These are phyloP conservation scores for Cystobasidium slooffiae DNA, from an alignment of 1,284 basidiomycete genomes.

Conservation along the genomic window DNA sequence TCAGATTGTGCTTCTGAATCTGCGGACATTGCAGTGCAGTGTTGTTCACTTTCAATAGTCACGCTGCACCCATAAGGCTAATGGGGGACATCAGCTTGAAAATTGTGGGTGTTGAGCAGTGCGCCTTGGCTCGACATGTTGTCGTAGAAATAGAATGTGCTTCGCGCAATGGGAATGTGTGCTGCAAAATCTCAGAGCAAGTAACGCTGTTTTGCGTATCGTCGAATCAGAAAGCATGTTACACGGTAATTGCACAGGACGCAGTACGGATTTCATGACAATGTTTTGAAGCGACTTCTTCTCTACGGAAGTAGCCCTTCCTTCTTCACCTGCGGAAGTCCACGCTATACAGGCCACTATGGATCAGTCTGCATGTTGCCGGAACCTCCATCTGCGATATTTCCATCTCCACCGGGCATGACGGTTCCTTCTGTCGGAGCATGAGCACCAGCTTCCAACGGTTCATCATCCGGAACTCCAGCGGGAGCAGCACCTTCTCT, in stretches of 20 bases:
- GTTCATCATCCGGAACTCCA: constrained; percentile 34
- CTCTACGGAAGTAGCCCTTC: too few species aligned
- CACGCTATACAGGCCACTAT: background rate
- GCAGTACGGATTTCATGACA: too few species aligned
- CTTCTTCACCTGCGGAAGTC: background rate
- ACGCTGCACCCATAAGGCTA: background rate
- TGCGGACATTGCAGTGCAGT: constrained; percentile 63
- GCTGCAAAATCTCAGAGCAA: too few species aligned
- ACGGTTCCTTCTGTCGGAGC: constrained; percentile 16
- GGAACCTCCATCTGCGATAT: constrained; percentile 28
- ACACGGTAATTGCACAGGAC: too few species aligned
- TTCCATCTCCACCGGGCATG: constrained; percentile 2
- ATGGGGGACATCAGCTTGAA: too few species aligned
- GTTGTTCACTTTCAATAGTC: constrained; percentile 52
- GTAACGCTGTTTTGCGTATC: too few species aligned
- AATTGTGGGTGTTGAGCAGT: too few species aligned
- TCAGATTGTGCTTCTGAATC: constrained; percentile 67
- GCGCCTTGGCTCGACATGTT: too few species aligned
- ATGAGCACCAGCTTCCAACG: constrained; percentile 24
- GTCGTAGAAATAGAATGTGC: too few species aligned
- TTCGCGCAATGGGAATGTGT: too few species aligned
- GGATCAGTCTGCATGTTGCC: constrained; percentile 37
- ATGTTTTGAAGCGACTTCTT: too few species aligned
- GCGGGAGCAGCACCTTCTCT: constrained; percentile 39
- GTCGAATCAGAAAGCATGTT: too few species aligned